Base-by-base conservation (phyloP, 257 asterid genomes). In the Gentiana macrophylla region DNA sequence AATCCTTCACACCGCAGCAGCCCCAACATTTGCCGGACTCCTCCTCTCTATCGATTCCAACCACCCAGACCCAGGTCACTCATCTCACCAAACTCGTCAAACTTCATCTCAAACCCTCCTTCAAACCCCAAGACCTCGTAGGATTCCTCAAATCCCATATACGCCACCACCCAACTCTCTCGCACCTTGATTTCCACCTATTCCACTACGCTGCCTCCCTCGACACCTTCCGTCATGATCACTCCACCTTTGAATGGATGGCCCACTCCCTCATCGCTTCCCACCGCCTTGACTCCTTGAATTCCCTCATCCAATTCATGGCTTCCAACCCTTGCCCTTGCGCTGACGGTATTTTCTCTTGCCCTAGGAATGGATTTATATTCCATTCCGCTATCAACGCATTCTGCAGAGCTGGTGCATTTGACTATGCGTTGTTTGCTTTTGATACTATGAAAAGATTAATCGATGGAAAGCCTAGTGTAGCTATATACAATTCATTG, bases 261-360 rank as follows among this genome's bases (percentile, higher is more conserved):
- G 83, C 65, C 9, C 94, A 93, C 50, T 69, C 95, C 32, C 97
- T 92, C 51, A 73, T 77, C 15, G 63, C 79, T 65, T 78, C 95
- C 55, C 64, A 83, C 75, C 94, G 97, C 49, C 73, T 88, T 61
- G 86, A 85, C 59, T 77, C 79, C 35, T 90, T 92, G 67, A 70
- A 74, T 2, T 60, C 75, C 32, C 84, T 87, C 37, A 79, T 91
- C 37, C 82, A 74, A 37, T 91, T 84, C 81, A 77, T 87, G 35
- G 81, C 84, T 60, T 64, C 96, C 72, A 83, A 79, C 52, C 95
- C 98, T 24, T 91, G 97, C 77, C 95, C 98, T 0, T 91, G 97
- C 63, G 73, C 95, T n/a, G 89, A 85, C 37, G 94, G 94, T 61
- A 88, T 92, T 37, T 92, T 92, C 63, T 83, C 89, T 41, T 88